A percentile compares a stretch with the other conserved stretches of the same genome.
phyloP scores from a whole-genome alignment of 2,329 filamentous ascomycete species.

The Ophiostoma ips region DNA sequence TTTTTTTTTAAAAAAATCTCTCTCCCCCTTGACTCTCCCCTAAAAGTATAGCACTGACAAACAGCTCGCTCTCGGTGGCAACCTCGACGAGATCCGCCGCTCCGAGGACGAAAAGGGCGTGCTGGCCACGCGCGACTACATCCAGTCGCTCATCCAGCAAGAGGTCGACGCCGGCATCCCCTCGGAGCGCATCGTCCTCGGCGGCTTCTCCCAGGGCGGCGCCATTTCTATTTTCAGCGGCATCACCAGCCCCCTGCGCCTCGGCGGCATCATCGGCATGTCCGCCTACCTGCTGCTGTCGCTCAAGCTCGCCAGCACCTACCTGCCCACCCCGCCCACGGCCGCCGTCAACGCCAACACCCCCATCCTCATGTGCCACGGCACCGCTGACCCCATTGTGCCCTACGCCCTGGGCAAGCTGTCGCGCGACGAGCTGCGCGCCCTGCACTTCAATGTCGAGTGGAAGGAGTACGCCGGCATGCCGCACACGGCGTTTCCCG shows the following conservation, averaged over 20 bases:
- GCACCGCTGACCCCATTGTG: constrained; percentile 63
- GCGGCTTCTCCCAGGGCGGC: constrained; percentile 76
- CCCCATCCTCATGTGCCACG: constrained; percentile 80
- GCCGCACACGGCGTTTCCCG: constrained; percentile 58
- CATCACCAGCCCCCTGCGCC: constrained; percentile 54
- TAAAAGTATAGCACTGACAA: background rate
- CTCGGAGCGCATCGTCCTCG: constrained; percentile 69
- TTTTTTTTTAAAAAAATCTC: background rate
- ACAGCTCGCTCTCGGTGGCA: constrained; percentile 15
- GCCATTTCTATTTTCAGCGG: constrained; percentile 75
- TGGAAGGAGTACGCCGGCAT: constrained; percentile 63
- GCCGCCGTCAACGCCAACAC: constrained; percentile 49
- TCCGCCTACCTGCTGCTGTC: constrained; percentile 66
- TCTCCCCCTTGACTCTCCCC: background rate
- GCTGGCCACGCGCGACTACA: constrained; percentile 55
- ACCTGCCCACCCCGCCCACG: constrained; percentile 29
- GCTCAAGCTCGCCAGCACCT: constrained; percentile 43
- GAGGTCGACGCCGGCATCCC: constrained; percentile 74
- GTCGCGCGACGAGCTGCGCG: constrained; percentile 53
- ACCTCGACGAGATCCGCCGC: constrained; percentile 17
- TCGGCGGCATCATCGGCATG: constrained; percentile 79
- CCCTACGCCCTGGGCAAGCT: constrained; percentile 51
- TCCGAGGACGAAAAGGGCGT: constrained; percentile 55
- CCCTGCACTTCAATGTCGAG: constrained; percentile 57
- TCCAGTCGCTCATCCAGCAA: constrained; percentile 64